Evolutionary conservation across 2,329 filamentous ascomycete species (phyloP), one percentile per base, ranked within the genome.

Genomic region (Thermothelomyces thermophilus): DNA sequence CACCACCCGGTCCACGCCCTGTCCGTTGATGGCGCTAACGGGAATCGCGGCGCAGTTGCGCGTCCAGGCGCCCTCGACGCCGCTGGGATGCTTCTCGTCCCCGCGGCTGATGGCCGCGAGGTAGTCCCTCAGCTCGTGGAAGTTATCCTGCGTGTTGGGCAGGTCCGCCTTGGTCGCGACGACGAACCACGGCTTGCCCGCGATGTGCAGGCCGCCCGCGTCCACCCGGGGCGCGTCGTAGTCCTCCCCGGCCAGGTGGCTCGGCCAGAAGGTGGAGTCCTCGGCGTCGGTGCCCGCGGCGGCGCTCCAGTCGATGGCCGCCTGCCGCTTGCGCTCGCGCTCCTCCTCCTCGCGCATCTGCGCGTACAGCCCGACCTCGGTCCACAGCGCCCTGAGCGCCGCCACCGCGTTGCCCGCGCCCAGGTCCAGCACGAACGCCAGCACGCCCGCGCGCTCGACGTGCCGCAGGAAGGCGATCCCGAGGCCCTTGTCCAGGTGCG

Each of bases 101-200:
- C 85, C 84, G 1, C 70, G 71, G 45, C 79, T 79, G 20, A 97
- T 76, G 3, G 70, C 71, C 4, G 77, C 73, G 3, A 98, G 69
- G 66, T 96, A 95, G 8, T 70, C 68, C 57, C 82, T 82, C 58
- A 98, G 70, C 45, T 71, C 68, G 31, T 67, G 68, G 65, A 88
- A 98, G 63, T 93, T 94, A 20, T 82, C 77, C 65, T 90, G 79
- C 2, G 93, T 95, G 3, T 77, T 78, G 3, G 83, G 80, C 48
- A 95, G 66, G 65, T 97, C 91, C 1, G 88, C 90, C 69, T 97
- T 97, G 17, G 90, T 96, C 1, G 88, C 91, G 37, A 96, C 83
- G 5, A 96, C 90, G 62, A 95, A 93, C 93, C 93, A 98, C 1
- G 93, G 90, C 70, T 98, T 98, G 30, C 80, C 80, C n/a, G 87